A percentile compares a stretch with the other conserved stretches of the same genome.
Evolutionary conservation across 345 rosid species (phyloP).

Genomic region (Laguncularia racemosa): DNA sequence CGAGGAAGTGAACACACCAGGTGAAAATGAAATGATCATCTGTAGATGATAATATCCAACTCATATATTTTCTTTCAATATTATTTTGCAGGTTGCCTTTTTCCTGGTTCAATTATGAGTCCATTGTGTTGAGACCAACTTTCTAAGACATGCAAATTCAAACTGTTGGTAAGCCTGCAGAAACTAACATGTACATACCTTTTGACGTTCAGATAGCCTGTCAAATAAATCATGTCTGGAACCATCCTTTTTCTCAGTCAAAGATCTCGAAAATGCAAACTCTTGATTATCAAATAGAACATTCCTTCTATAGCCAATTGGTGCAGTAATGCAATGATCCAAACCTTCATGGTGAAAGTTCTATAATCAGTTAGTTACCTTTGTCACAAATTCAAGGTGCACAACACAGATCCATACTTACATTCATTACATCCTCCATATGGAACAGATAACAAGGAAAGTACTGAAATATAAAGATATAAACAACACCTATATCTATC

Average conservation of each 20-base stretch:
- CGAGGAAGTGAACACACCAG: too few species aligned
- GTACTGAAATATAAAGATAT: conserved; percentile 2
- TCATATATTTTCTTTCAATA: too few species aligned
- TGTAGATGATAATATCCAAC: too few species aligned
- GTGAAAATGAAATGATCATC: too few species aligned
- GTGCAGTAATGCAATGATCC: conserved; percentile 56
- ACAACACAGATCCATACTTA: too few species aligned
- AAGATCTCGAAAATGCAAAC: conserved; percentile 47
- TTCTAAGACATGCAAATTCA: too few species aligned
- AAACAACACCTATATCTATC: neutral
- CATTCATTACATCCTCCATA: too few species aligned
- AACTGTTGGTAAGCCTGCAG: too few species aligned
- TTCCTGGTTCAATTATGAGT: neutral
- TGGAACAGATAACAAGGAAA: neutral
- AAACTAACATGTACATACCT: conserved; percentile 35
- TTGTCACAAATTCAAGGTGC: too few species aligned
- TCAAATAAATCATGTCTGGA: conserved; percentile 52
- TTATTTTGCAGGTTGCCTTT: neutral
- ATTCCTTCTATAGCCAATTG: conserved; percentile 24
- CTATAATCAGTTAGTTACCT: too few species aligned
- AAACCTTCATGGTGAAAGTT: conserved; percentile 34
- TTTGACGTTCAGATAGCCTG: conserved; percentile 71
- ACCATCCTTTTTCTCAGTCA: conserved; percentile 51
- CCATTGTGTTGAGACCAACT: too few species aligned
- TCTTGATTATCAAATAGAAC: conserved; percentile 35